Base-by-base conservation (phyloP, 129 eudicot genomes). In the Oenanthe sinensis region DNA sequence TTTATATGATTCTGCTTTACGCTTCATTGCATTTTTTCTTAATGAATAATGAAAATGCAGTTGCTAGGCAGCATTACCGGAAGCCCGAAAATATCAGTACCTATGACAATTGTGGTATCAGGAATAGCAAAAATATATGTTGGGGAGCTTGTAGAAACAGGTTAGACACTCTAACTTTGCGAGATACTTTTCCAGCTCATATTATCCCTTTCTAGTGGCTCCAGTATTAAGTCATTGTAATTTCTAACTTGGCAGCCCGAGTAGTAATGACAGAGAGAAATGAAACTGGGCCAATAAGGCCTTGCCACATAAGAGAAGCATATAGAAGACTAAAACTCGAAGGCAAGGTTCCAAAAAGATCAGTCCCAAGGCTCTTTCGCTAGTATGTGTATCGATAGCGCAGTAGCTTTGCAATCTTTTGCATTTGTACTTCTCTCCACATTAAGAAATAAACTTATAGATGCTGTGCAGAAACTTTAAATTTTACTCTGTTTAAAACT, bases 81-180 rank as follows among this genome's bases (percentile, higher is more conserved):
- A 83, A 95, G 92, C 78, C 85, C 91, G 22, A 95, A 92, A 82
- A 95, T 95, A 46, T 88, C 97, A 58, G 73, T 87, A 77, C 99
- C 96, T 14, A 90, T 90, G 99, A 95, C 96, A 15, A 95, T 95
- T 77, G 99, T 92, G 81, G 96, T 88, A 55, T 95, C 99, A 44
- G 96, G 97, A 33, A 95, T 92, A 71, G 99, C 97, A 52, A 95
- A 95, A 79, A 92, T 95, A 88, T 95, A 92, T 82, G 96, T 92
- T 70, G 97, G 99, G 50, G 99, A 95, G 85, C 90, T 95, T 46
- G 89, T 95, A 62, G 96, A 95, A 85, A 90, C 92, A 86, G 97
- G 98, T 93, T 36, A 48, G 42, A 30, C 68, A 44, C 28, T 60
- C 50, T 33, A 19, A 10, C 37, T 39, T 19, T 70, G 75, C 24